phyloP scores from a whole-genome alignment of 805 yeast species.

The Yamadazyma philogaea region DNA sequence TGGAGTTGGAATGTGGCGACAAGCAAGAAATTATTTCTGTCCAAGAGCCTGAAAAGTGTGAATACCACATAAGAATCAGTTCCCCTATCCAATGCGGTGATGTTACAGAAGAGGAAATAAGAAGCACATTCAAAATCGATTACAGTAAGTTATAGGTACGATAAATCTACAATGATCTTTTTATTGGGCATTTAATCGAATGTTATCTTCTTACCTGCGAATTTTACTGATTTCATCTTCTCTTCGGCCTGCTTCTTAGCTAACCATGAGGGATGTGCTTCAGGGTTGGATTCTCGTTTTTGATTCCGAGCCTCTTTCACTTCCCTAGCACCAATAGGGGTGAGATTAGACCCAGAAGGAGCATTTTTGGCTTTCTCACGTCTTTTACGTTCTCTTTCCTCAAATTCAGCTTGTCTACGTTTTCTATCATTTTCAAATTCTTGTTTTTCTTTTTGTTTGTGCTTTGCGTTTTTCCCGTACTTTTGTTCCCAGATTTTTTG shows the following conservation, averaged over 20 bases:
- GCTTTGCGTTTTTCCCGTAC: constrained; percentile 81
- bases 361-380: constrained; percentile 45
- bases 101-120: constrained; percentile 26
- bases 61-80: constrained; percentile 53
- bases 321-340: constrained; percentile 38
- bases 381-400: constrained; percentile 69
- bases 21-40: constrained; percentile 57
- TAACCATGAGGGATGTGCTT: constrained; percentile 95
- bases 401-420: constrained; percentile 60
- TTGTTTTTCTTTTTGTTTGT: constrained; percentile 64
- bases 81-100: constrained; percentile 47
- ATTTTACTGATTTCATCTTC: constrained; percentile 59
- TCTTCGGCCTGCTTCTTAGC: constrained; percentile 79
- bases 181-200: constrained; percentile 46
- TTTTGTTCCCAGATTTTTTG: constrained; percentile 95
- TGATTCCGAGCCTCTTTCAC: constrained; percentile 12
- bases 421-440: constrained; percentile 55
- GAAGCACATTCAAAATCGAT: constrained; percentile 24
- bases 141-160: constrained; percentile 19
- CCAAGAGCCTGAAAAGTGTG: constrained; percentile 87
- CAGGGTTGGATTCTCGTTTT: constrained; percentile 1
- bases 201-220: constrained; percentile 79
- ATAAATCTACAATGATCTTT: background rate
- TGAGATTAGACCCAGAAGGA: constrained; percentile 40
- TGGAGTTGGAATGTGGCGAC: constrained; percentile 66